Evolutionary conservation across 225 moss, liverwort and hornwort species (phyloP).

Genomic region (Pseudisothecium myosuroides): DNA sequence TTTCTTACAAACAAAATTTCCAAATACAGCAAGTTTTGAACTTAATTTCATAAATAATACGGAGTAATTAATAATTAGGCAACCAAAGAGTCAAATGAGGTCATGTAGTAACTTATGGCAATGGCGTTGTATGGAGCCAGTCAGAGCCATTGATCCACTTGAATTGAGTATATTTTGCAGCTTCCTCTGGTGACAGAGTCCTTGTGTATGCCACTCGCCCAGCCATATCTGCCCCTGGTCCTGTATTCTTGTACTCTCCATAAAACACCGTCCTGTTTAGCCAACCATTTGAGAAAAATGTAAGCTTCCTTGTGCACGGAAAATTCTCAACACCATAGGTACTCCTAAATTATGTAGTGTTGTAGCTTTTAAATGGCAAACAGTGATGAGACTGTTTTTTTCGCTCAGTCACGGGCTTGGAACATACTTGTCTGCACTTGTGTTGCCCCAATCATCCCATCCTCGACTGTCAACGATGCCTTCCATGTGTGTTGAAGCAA

Average conservation of each 20-base stretch:
- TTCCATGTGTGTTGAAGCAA: slow-evolving; percentile 22
- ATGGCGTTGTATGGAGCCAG: background rate
- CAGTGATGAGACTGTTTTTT: background rate
- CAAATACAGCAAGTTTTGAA: background rate
- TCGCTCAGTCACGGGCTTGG: background rate
- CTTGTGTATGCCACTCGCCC: background rate
- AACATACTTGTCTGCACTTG: slow-evolving; percentile 18
- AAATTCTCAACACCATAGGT: background rate
- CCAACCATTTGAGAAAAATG: background rate
- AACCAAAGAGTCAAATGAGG: background rate
- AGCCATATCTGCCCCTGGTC: slow-evolving; percentile 9
- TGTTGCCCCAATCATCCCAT: slow-evolving; percentile 35
- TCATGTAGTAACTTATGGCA: background rate
- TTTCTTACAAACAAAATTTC: background rate
- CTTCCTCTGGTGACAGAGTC: background rate
- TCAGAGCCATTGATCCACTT: slow-evolving; percentile 29
- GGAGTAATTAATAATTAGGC: background rate
- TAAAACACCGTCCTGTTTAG: slow-evolving; percentile 14
- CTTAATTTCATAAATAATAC: background rate
- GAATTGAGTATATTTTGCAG: background rate
- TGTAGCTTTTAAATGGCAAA: background rate
- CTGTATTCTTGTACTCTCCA: slow-evolving; percentile 17
- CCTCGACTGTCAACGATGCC: slow-evolving; percentile 5
- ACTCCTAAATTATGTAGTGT: background rate
- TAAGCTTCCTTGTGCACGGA: background rate